Conservation (phyloP, 768 basidiomycete genomes). For the Phylloporus arenicola region DNA sequence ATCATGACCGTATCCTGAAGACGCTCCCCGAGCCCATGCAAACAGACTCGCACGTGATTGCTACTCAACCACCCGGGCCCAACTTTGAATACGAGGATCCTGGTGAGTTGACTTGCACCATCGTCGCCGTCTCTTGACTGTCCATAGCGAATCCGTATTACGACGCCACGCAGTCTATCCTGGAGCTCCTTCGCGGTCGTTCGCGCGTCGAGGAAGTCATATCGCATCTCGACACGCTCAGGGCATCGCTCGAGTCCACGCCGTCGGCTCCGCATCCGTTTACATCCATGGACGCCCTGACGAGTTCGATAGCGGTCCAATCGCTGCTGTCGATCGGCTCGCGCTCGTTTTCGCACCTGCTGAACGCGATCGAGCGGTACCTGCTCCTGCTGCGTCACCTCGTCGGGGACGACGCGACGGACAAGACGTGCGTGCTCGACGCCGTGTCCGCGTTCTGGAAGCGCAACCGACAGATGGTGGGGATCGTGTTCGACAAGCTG, state of each 20-base stretch:
- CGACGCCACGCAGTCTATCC: conserved; percentile 71
- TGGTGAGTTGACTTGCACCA: conserved; percentile 38
- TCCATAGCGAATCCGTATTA: conserved; percentile 66
- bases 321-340: conserved; percentile 88
- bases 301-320: conserved; percentile 79
- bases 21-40: conserved; percentile 84
- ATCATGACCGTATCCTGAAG: conserved; percentile 87
- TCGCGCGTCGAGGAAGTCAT: conserved; percentile 79
- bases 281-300: conserved; percentile 57
- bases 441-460: conserved; percentile 79
- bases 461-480: conserved; percentile 77
- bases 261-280: conserved; percentile 48
- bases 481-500: conserved; percentile 93
- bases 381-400: conserved; percentile 68
- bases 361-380: conserved; percentile 96
- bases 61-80: conserved; percentile 69
- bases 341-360: conserved; percentile 94
- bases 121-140: neutral
- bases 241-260: conserved; percentile 52
- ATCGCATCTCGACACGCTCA: conserved; percentile 63
- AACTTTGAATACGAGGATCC: conserved; percentile 81
- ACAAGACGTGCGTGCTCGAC: conserved; percentile 62
- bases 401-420: conserved; percentile 38
- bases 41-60: conserved; percentile 54
- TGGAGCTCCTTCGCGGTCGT: conserved; percentile 76